phyloP scores from a whole-genome alignment of 1,284 basidiomycete species.

The Naganishia albida region DNA sequence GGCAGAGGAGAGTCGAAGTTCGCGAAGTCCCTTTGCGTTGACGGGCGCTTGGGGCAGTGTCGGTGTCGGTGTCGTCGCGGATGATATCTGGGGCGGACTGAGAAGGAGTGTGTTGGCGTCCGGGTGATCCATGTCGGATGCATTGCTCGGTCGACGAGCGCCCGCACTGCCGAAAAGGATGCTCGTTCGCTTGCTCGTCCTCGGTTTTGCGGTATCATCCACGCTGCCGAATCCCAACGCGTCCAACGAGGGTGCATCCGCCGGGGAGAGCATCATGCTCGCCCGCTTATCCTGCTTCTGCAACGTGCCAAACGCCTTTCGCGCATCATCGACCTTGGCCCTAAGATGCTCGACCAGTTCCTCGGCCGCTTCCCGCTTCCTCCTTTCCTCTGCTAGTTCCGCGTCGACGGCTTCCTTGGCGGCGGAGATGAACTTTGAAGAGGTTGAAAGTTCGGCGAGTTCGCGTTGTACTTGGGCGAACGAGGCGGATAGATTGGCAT shows the following conservation, averaged over 20 bases:
- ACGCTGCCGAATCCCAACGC: slow-evolving; percentile 1
- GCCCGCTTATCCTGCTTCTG: slow-evolving; percentile 67
- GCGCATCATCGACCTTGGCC: slow-evolving; percentile 85
- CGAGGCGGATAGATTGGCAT: slow-evolving; percentile 6
- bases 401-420: slow-evolving; percentile 32
- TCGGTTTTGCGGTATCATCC: slow-evolving; percentile 8
- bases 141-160: slow-evolving; percentile 12
- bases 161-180: slow-evolving; percentile 19
- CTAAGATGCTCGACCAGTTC: slow-evolving; percentile 76
- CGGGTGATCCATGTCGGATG: slow-evolving; percentile 5
- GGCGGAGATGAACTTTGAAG: slow-evolving; percentile 39
- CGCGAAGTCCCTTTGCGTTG: slow-evolving; percentile 23
- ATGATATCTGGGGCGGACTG: slow-evolving; percentile 4
- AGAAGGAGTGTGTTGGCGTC: neutral
- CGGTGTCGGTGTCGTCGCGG: neutral
- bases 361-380: slow-evolving; percentile 71
- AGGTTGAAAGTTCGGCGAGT: slow-evolving; percentile 19
- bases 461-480: slow-evolving; percentile 22
- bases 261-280: neutral
- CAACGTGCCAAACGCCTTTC: slow-evolving; percentile 85
- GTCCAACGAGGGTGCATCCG: slow-evolving; percentile 24
- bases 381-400: slow-evolving; percentile 60
- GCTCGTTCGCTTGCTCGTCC: slow-evolving; percentile 24
- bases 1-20: slow-evolving; percentile 13
- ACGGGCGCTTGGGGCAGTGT: slow-evolving; percentile 17